Conservation (phyloP, 2,329 filamentous ascomycete genomes). For the Ceratocystis colombiana region DNA sequence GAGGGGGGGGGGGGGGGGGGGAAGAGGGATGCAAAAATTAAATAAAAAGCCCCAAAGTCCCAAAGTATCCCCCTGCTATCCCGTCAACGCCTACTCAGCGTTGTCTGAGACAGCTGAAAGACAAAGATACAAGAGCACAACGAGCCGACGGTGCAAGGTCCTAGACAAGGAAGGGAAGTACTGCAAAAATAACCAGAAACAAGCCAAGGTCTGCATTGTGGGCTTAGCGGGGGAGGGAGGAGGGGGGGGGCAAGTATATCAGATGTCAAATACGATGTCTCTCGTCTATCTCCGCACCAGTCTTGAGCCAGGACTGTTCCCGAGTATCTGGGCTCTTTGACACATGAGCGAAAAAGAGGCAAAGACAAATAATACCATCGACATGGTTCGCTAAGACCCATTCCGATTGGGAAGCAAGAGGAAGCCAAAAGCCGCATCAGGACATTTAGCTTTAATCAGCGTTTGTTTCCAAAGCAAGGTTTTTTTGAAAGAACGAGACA, state of each 20-base stretch:
- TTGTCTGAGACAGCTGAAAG: background rate
- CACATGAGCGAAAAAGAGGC: background rate
- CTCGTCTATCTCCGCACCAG: background rate
- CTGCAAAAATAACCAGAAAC: background rate
- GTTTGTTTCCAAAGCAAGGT: background rate
- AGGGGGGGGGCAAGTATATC: too few relatives aligned
- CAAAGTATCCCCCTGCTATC: too few relatives aligned
- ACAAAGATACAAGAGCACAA: background rate
- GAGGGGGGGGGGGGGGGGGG: too few relatives aligned
- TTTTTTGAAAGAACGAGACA: too few relatives aligned
- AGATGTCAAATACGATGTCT: background rate
- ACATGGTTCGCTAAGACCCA: background rate
- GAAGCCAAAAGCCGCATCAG: background rate
- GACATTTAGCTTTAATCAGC: background rate
- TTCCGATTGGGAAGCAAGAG: background rate
- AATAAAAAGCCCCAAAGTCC: too few relatives aligned
- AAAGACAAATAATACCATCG: background rate
- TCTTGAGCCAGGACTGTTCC: background rate
- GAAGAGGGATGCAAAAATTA: background rate
- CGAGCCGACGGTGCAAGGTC: background rate
- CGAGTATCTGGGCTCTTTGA: constrained; percentile 3
- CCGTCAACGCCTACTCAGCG: background rate
- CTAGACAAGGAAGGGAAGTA: too few relatives aligned
- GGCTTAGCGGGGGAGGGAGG: background rate
- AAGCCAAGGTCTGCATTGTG: background rate